phyloP scores from a whole-genome alignment of 2,329 filamentous ascomycete species.

The Neofusicoccum ribis region DNA sequence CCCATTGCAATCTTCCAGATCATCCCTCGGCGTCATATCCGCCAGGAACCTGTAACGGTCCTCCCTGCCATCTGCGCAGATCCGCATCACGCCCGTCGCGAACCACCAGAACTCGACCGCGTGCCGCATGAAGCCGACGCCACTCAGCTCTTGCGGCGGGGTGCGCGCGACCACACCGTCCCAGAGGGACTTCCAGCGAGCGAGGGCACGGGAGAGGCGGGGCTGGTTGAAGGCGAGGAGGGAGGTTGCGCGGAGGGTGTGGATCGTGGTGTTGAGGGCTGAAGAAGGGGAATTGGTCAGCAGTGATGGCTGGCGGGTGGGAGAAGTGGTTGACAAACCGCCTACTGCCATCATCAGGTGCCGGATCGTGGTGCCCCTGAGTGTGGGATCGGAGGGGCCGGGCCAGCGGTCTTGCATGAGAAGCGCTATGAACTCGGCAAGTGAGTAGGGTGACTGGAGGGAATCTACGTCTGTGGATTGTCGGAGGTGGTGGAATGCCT shows the following conservation, averaged over 20 bases:
- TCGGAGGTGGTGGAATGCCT: not conserved
- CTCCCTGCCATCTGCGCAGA: not conserved
- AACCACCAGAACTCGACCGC: conserved; percentile 25
- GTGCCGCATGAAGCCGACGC: conserved; percentile 23
- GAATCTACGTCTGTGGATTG: not conserved
- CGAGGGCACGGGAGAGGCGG: conserved; percentile 20
- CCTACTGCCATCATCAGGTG: conserved; percentile 21
- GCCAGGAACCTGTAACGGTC: conserved; percentile 17
- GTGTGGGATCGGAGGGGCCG: not conserved
- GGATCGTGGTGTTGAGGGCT: conserved; percentile 21
- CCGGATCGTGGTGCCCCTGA: not conserved
- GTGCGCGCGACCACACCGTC: conserved; percentile 3
- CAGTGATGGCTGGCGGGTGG: too few species aligned
- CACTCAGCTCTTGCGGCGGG: not conserved
- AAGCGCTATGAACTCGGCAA: not conserved
- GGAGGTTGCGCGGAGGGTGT: conserved; percentile 13
- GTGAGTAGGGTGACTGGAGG: not conserved
- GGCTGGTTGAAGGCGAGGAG: conserved; percentile 3
- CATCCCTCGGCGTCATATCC: conserved; percentile 19
- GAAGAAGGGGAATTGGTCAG: not conserved
- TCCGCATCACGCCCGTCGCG: conserved; percentile 20
- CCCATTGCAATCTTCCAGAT: conserved; percentile 18
- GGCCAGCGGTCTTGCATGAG: not conserved
- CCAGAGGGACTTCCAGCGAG: conserved; percentile 26
- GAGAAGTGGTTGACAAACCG: too few species aligned